These are phyloP conservation scores for Vanderwaltozyma tropicalis DNA, from an alignment of 805 yeast genomes.

Conservation along the genomic window DNA sequence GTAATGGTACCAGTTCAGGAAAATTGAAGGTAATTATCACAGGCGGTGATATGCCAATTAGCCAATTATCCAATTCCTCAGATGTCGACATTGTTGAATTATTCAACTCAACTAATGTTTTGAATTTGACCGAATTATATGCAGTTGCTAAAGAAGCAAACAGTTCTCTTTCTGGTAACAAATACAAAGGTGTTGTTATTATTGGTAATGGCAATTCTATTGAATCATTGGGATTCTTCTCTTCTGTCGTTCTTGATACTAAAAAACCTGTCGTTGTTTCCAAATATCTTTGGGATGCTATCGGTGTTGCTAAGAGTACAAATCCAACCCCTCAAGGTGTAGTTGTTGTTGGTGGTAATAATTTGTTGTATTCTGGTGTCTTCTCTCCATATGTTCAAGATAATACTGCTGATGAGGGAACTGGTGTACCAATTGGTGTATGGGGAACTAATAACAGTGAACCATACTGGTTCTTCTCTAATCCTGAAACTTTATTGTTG, in stretches of 20 bases:
- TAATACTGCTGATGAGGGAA: slow-evolving; percentile 11
- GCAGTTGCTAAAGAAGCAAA: slow-evolving; percentile 10
- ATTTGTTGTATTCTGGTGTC: slow-evolving; percentile 22
- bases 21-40: slow-evolving; percentile 12
- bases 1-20: not conserved
- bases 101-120: slow-evolving; percentile 14
- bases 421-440: slow-evolving; percentile 22
- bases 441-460: slow-evolving; percentile 4
- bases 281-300: slow-evolving; percentile 15
- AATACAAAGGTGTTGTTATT: slow-evolving; percentile 17
- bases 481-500: slow-evolving; percentile 13
- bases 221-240: slow-evolving; percentile 22
- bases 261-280: slow-evolving; percentile 18
- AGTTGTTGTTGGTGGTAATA: slow-evolving; percentile 12
- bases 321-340: slow-evolving; percentile 14
- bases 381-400: slow-evolving; percentile 18
- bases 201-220: slow-evolving; percentile 16
- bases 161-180: slow-evolving; percentile 5
- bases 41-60: slow-evolving; percentile 12
- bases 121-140: slow-evolving; percentile 20
- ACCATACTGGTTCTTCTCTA: slow-evolving; percentile 19
- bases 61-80: slow-evolving; percentile 5
- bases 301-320: slow-evolving; percentile 12
- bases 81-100: slow-evolving; percentile 6
- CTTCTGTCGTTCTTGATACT: slow-evolving; percentile 13